Evolutionary conservation across 139 green algal genomes (phyloP), one percentile per base, ranked within the genome.

Genomic region (Chlamydomonas applanata): DNA sequence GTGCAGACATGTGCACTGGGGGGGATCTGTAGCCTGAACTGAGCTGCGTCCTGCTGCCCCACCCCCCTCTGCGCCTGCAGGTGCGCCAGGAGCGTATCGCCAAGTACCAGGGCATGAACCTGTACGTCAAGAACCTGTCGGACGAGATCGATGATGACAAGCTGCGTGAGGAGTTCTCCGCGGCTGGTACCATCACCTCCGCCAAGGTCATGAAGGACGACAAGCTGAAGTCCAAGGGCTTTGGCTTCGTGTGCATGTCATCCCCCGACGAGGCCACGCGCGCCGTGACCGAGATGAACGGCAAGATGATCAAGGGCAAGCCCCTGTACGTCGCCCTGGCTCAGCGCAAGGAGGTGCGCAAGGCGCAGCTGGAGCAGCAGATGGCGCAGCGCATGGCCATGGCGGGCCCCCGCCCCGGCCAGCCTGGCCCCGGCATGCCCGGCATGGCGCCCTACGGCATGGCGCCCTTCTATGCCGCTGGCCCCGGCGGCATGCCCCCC

Each of bases 201-300:
- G 89, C 88, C 79, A 97, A 97, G 87, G 89, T 97, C 25, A 97
- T 97, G 93, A 74, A 71, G 30, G 93, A 96, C 79, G 60, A 78
- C 5, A 83, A 74, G 45, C 83, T 78, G 82, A 95, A 95, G 85
- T 88, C 80, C 72, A 85, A 85, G 64, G 91, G 93, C 69, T 97
- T 97, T 79, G 93, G 93, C 67, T 98, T 98, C 74, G 93, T 98
- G n/a, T 97, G 93, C 91, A 97, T 90, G 87, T 91, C 79, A 76
- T 86, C 69, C 46, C 83, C 87, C 62, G 91, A 97, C 69, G 92
- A 97, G 80, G 93, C 93, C 45, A 93, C 90, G 0, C 79, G 83
- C 3, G 93, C 93, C 3, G 90, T 98, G 36, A 93, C 88, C 20
- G 90, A 95, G 78, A 94, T 93, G 88, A 94, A 96, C 78, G 82